Conservation (phyloP, 169 alveolate genomes). For the Hammondia hammondi region DNA sequence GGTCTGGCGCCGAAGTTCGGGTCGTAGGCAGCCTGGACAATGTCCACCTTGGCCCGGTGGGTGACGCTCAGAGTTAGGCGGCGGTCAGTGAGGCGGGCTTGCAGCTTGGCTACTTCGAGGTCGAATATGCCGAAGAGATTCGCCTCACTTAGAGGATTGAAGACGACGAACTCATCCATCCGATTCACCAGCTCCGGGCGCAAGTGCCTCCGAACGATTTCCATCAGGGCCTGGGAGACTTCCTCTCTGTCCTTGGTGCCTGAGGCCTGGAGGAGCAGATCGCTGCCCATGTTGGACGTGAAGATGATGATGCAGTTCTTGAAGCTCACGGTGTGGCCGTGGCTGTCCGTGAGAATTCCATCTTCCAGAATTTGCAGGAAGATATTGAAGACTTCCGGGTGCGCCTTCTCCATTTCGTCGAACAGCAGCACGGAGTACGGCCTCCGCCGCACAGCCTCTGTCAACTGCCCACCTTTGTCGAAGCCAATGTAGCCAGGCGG, state of each 20-base stretch:
- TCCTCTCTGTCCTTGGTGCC: neutral
- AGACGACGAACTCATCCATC: constrained; percentile 86
- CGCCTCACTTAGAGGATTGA: constrained; percentile 77
- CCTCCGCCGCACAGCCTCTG: constrained; percentile 89
- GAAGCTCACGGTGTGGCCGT: constrained; percentile 85
- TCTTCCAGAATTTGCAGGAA: constrained; percentile 82
- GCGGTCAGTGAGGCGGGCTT: neutral
- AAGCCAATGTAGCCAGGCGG: constrained; percentile 93
- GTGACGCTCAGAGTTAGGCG: neutral
- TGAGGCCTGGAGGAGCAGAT: constrained; percentile 81
- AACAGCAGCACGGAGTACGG: constrained; percentile 89
- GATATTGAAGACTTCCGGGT: constrained; percentile 84
- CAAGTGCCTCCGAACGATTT: constrained; percentile 79
- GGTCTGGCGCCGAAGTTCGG: constrained; percentile 70
- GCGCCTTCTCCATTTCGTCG: constrained; percentile 92
- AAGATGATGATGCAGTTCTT: constrained; percentile 85
- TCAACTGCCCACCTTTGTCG: constrained; percentile 90
- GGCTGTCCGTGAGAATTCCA: constrained; percentile 89
- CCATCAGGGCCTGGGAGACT: constrained; percentile 73
- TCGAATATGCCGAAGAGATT: constrained; percentile 51
- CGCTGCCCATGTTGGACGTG: constrained; percentile 90
- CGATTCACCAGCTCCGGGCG: constrained; percentile 89
- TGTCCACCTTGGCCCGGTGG: neutral
- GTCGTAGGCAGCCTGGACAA: constrained; percentile 43
- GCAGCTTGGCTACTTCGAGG: constrained; percentile 18